These are phyloP conservation scores for Penicillium bovifimosum DNA, from an alignment of 495 filamentous ascomycete genomes.

Conservation along the genomic window DNA sequence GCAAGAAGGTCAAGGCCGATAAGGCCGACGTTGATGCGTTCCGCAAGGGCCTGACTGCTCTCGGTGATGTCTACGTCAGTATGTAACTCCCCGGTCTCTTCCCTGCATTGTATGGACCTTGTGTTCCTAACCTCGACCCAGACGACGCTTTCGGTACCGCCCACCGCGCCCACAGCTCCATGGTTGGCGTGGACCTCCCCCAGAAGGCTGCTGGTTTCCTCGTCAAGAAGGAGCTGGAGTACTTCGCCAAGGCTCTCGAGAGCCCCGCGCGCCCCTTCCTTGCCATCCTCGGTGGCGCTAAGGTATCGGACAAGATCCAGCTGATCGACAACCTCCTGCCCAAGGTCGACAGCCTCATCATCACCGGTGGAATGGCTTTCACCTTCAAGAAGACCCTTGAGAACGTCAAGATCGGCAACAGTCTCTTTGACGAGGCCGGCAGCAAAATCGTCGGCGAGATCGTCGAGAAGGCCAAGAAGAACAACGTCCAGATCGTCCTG, in stretches of 20 bases:
- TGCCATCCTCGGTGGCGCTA: conserved; percentile 94
- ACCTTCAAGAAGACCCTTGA: conserved; percentile 99
- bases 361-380: conserved; percentile 98
- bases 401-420: conserved; percentile 82
- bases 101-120: neutral
- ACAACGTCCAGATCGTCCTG: conserved; percentile 89
- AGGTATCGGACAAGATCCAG: conserved; percentile 99
- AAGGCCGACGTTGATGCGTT: conserved; percentile 88
- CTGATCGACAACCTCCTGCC: conserved; percentile 97
- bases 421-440: conserved; percentile 90
- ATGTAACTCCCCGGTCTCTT: conserved; percentile 24
- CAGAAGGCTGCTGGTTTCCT: conserved; percentile 97
- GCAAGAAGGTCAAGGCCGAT: conserved; percentile 97
- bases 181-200: conserved; percentile 93
- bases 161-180: conserved; percentile 96
- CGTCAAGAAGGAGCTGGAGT: conserved; percentile 99
- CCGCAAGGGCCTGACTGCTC: conserved; percentile 86
- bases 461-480: conserved; percentile 92
- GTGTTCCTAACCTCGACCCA: conserved; percentile 33
- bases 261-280: conserved; percentile 92
- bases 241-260: conserved; percentile 97
- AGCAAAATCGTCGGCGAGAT: conserved; percentile 86
- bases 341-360: conserved; percentile 94
- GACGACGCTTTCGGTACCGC: conserved; percentile 99
- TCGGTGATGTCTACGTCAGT: conserved; percentile 98